Percentiles rank a stretch among this genome's conserved stretches.
Evolutionary conservation across 768 basidiomycete genomes (phyloP).

Genomic region (Scleroderma citrinum): DNA sequence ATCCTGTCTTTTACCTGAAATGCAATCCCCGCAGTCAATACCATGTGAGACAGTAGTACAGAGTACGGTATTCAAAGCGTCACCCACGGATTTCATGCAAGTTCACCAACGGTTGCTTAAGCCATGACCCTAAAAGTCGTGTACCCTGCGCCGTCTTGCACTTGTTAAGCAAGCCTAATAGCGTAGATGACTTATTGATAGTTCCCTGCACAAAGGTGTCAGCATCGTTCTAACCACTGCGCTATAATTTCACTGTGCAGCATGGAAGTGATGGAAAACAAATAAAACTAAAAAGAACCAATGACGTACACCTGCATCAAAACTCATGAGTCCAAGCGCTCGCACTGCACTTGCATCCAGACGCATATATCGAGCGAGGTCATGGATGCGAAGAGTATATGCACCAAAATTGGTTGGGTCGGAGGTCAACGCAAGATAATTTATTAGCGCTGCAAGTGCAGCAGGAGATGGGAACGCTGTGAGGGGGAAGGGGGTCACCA

Average conservation of each 20-base stretch:
- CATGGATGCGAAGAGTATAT: conserved; percentile 80
- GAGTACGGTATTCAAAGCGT: background rate
- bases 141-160: conserved; percentile 96
- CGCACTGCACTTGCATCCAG: conserved; percentile 92
- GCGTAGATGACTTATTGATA: conserved; percentile 73
- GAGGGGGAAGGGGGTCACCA: conserved; percentile 62
- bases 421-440: conserved; percentile 73
- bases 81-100: conserved; percentile 84
- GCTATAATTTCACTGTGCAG: too few relatives aligned
- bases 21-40: background rate
- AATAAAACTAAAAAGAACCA: too few relatives aligned
- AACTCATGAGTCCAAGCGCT: conserved; percentile 81
- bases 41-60: background rate
- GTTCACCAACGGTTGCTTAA: conserved; percentile 94
- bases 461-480: conserved; percentile 68
- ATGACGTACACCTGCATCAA: conserved; percentile 38
- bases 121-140: conserved; percentile 81
- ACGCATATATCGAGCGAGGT: conserved; percentile 91
- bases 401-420: conserved; percentile 75
- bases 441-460: conserved; percentile 74
- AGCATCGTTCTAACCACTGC: background rate
- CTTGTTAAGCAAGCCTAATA: conserved; percentile 87
- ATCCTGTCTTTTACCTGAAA: conserved; percentile 73
- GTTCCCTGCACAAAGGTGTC: conserved; percentile 36
- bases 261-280: too few relatives aligned